These are phyloP conservation scores for Jacaranda copaia DNA, from an alignment of 257 asterid species.

Conservation along the genomic window DNA sequence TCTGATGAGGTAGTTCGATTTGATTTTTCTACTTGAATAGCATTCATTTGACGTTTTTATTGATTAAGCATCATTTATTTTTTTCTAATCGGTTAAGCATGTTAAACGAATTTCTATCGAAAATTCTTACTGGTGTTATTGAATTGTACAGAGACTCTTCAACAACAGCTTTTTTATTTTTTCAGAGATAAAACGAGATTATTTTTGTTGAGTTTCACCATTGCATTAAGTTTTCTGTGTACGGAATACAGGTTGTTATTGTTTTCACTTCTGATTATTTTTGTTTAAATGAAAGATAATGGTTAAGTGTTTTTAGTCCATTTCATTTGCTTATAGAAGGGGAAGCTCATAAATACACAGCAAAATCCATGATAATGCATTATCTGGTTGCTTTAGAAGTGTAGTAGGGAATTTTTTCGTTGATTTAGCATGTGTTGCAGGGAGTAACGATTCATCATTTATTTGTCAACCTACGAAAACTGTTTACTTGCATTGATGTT, in stretches of 20 bases:
- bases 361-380: neutral
- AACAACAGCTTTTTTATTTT: neutral
- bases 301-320: neutral
- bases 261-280: neutral
- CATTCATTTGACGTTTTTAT: neutral
- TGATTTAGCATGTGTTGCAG: neutral
- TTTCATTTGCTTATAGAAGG: neutral
- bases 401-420: neutral
- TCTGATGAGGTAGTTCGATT: slow-evolving; percentile 49
- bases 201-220: neutral
- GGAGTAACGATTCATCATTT: neutral
- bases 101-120: neutral
- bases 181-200: neutral
- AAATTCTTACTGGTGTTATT: neutral
- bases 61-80: neutral
- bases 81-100: neutral
- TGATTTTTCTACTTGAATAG: neutral
- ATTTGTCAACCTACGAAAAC: neutral
- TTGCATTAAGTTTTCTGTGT: neutral
- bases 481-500: neutral
- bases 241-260: neutral
- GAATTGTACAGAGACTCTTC: neutral
- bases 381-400: neutral
- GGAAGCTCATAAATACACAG: slow-evolving; percentile 1
- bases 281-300: too few species aligned